Evolutionary conservation across 2,329 filamentous ascomycete genomes (phyloP), one percentile per base, ranked within the genome.

Genomic region (Albophoma yamanashiensis): DNA sequence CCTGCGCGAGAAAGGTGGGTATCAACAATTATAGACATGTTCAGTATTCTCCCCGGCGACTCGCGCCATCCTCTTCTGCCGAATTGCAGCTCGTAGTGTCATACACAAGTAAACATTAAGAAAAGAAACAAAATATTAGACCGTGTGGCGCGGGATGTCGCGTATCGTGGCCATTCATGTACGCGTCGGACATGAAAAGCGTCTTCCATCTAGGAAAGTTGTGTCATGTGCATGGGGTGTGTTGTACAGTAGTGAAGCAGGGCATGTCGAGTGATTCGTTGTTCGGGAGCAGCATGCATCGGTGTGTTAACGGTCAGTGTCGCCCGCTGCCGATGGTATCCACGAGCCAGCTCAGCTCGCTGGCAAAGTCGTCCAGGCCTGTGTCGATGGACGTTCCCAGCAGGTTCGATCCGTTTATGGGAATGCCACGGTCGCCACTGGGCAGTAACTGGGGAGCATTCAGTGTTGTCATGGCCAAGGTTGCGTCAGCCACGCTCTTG

Each of bases 341-440:
- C 14, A 76, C 78, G 68, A 83, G 79, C 79, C 80, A 83, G 59
- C 78, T 74, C 62, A 83, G 70, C 67, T 83, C 81, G 57, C 64
- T 72, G 50, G 69, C 72, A 62, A 78, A 75, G 59, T 77, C 73
- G 55, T 77, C 75, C 6, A 78, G 65, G 27, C 72, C 73, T 5
- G 71, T 68, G 56, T 75, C 73, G 50, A 71, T 69, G 2, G 73
- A 74, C 45, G 68, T 64, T 11, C 69, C 70, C 2, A 77, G 67
- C 20, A 74, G 63, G 61, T 69, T 65, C 55, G 59, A 55, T 59
- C 64, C 64, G 45, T 59, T 64, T 1, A 68, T 58, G 5, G 64
- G 36, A 8, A 67, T 58, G 25, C 60, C 62, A 20, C 64, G 62
- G 36, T 68, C 65, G 12, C 60, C 52, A 14, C 61, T 59, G 6